Conservation (phyloP, 345 rosid genomes). For the Syzygium jambos region DNA sequence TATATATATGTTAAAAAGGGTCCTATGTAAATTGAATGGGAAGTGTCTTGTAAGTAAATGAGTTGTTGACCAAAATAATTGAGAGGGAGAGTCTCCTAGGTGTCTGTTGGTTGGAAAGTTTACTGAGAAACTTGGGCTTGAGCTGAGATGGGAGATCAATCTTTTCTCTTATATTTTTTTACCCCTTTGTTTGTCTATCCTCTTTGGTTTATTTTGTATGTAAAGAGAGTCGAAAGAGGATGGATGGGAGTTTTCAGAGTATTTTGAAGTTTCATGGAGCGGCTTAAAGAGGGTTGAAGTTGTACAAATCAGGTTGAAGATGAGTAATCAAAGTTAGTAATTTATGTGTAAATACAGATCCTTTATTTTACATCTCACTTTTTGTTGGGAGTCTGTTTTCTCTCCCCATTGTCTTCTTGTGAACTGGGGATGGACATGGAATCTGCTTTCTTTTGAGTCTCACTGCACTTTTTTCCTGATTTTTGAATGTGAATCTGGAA, state of each 20-base stretch:
- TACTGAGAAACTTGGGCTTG: not conserved
- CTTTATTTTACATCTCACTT: not conserved
- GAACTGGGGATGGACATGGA: not conserved
- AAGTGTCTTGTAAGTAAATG: conserved; percentile 4
- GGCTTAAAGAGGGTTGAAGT: conserved; percentile 9
- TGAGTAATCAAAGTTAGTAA: not conserved
- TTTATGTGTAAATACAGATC: not conserved
- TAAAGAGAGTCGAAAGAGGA: conserved; percentile 3
- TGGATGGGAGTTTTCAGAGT: not conserved
- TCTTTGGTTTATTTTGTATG: not conserved
- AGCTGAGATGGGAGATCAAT: not conserved
- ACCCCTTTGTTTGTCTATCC: not conserved
- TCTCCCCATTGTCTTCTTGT: not conserved
- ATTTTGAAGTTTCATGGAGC: not conserved
- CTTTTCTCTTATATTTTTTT: not conserved
- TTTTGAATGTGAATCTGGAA: not conserved
- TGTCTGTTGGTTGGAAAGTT: not conserved
- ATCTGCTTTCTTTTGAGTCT: not conserved
- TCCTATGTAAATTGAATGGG: not conserved
- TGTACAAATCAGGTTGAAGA: conserved; percentile 27
- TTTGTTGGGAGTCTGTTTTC: not conserved
- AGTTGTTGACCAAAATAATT: conserved; percentile 1
- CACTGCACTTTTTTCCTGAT: not conserved
- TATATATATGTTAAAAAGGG: conserved; percentile 1
- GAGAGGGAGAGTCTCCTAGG: not conserved